Evolutionary conservation across 192 early-diverging fungal genomes (phyloP), one percentile per base, ranked within the genome.

Genomic region (Coemansia sp.): DNA sequence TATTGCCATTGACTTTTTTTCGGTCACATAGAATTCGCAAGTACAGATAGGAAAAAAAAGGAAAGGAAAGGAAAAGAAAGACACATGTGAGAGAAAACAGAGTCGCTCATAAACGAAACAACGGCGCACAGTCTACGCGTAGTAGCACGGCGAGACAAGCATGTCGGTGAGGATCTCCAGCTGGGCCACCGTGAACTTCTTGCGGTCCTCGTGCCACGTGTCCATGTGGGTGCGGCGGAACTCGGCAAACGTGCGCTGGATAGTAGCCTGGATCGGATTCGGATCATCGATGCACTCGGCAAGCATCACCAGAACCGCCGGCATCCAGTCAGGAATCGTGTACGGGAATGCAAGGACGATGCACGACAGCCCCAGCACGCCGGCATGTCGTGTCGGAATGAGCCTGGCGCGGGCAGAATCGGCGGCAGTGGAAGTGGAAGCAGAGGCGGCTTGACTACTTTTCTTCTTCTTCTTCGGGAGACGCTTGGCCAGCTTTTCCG

Each of bases 211-310:
- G 61, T 94, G 93, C 96, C 96, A 98, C 9, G 90, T 92, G 67
- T 98, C 96, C 64, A 93, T 92, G 69, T 98, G 96, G 6, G 96
- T 98, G 57, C 96, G 83, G 67, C 91, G 85, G 70, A 98, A 98
- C 67, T 98, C 95, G 6, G 94, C 88, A 87, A 97, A 96, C 20
- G 90, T 90, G 57, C 90, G 90, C 64, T 90, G 87, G 5, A 96
- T 91, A 4, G 96, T 92, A 7, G 89, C 88, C 78, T 88, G 87
- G 65, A 98, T 92, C 3, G 95, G 93, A 10, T 87, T 88, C 9
- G 92, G 92, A 65, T 96, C 94, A 20, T 88, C 90, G 39, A 92
- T 89, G 77, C 90, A 95, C 11, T 75, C 71, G 7, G 94, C 87
- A 22, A 98, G 72, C 64, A 74, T 69, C 19, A 94, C 91, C 67